A percentile compares a stretch with the other conserved stretches of the same genome.
These are phyloP conservation scores for Blastobotrys robertii DNA, from an alignment of 805 yeast genomes.

Conservation along the genomic window DNA sequence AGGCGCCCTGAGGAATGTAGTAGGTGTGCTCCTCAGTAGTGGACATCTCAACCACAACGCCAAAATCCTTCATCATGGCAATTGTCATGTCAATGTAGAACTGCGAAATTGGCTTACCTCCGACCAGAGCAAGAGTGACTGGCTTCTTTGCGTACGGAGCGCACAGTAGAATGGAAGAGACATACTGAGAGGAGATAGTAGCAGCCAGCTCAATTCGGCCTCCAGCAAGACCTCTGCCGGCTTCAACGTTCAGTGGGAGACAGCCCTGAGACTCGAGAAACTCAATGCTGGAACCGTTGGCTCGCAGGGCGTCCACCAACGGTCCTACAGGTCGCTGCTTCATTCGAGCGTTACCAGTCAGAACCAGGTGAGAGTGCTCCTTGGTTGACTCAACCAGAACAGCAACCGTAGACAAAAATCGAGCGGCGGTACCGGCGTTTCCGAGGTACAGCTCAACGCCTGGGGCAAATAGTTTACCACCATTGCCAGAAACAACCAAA, in stretches of 20 bases:
- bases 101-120: slow-evolving; percentile 95
- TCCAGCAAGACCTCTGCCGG: slow-evolving; percentile 70
- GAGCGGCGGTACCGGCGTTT: slow-evolving; percentile 96
- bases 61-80: slow-evolving; percentile 87
- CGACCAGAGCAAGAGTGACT: slow-evolving; percentile 78
- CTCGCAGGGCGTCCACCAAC: slow-evolving; percentile 76
- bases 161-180: slow-evolving; percentile 90
- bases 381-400: slow-evolving; percentile 55
- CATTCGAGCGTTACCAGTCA: slow-evolving; percentile 96
- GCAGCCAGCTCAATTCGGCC: slow-evolving; percentile 93
- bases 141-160: slow-evolving; percentile 92
- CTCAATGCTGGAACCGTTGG: slow-evolving; percentile 67
- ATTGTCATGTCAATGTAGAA: slow-evolving; percentile 96
- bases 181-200: slow-evolving; percentile 94
- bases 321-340: slow-evolving; percentile 97
- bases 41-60: slow-evolving; percentile 64
- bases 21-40: slow-evolving; percentile 71
- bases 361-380: slow-evolving; percentile 37
- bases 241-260: slow-evolving; percentile 63
- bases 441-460: slow-evolving; percentile 66
- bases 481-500: slow-evolving; percentile 78
- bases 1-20: slow-evolving; percentile 77
- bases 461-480: slow-evolving; percentile 53
- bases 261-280: slow-evolving; percentile 74
- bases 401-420: slow-evolving; percentile 88